Conservation (phyloP, 352 stramenopile species). For the Salisapilia sapeloensis region DNA sequence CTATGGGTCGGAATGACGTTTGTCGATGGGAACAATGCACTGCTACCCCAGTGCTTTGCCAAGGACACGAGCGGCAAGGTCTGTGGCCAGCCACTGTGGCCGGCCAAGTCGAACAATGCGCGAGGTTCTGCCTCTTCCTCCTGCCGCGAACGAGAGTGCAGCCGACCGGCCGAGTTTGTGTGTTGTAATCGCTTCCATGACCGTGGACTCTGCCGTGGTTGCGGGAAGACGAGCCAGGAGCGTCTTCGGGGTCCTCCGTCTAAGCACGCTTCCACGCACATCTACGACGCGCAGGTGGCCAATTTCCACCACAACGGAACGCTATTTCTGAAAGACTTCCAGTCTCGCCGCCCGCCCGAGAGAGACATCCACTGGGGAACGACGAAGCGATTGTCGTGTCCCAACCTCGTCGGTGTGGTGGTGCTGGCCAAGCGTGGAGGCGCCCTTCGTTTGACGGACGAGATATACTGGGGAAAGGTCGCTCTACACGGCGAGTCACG, state of each 20-base stretch:
- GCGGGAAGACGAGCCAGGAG: constrained; percentile 25
- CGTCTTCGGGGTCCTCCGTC: constrained; percentile 32
- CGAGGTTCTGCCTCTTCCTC: constrained; percentile 4
- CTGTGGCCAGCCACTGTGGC: constrained; percentile 54
- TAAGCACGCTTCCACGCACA: constrained; percentile 50
- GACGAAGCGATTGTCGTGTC: constrained; percentile 51
- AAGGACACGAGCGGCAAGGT: constrained; percentile 26
- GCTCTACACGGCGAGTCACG: constrained; percentile 43
- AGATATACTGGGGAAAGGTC: constrained; percentile 66
- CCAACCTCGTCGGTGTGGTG: constrained; percentile 74
- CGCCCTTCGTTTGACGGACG: constrained; percentile 22
- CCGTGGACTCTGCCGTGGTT: constrained; percentile 41
- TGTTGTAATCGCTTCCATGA: constrained; percentile 36
- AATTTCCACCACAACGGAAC: constrained; percentile 39
- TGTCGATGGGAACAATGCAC: constrained; percentile 64
- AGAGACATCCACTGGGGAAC: constrained; percentile 62
- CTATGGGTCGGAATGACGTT: constrained; percentile 83
- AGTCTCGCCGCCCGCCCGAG: constrained; percentile 34
- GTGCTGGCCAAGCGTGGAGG: constrained; percentile 25
- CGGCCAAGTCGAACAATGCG: constrained; percentile 10
- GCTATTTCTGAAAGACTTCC: constrained; percentile 36
- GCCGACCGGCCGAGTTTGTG: constrained; percentile 27
- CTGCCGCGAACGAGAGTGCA: constrained; percentile 39
- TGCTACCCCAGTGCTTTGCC: constrained; percentile 55
- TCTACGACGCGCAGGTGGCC: constrained; percentile 47